phyloP scores from a whole-genome alignment of 2,329 filamentous ascomycete genomes.

The Rosellinia necatrix region DNA sequence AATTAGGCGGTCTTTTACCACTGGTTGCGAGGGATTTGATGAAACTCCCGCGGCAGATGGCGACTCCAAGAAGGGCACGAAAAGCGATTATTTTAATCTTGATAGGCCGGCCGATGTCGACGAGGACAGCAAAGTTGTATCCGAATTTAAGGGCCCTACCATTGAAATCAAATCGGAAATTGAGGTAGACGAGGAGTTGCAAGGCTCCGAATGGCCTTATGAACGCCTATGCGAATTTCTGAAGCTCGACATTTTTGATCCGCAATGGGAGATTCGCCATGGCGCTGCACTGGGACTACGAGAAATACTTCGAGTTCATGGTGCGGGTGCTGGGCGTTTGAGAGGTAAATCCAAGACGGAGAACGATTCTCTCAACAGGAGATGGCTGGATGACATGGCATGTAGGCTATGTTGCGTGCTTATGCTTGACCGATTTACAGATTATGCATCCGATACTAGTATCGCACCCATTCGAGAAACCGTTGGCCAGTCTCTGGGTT shows the following conservation, averaged over 20 bases:
- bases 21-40: slow-evolving; percentile 65
- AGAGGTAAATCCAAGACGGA: slow-evolving; percentile 71
- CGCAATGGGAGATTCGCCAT: slow-evolving; percentile 93
- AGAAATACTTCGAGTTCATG: slow-evolving; percentile 91
- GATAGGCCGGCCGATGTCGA: slow-evolving; percentile 79
- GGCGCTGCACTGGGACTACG: slow-evolving; percentile 94
- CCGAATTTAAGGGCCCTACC: slow-evolving; percentile 88
- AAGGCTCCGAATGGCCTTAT: slow-evolving; percentile 90
- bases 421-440: slow-evolving; percentile 96
- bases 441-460: slow-evolving; percentile 96
- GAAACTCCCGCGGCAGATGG: slow-evolving; percentile 59
- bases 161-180: slow-evolving; percentile 85
- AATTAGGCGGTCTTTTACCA: slow-evolving; percentile 64
- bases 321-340: slow-evolving; percentile 80
- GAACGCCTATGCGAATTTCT: slow-evolving; percentile 93
- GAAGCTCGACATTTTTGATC: slow-evolving; percentile 90
- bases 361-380: slow-evolving; percentile 79
- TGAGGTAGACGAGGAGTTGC: slow-evolving; percentile 74
- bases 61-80: slow-evolving; percentile 65
- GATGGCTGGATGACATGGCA: slow-evolving; percentile 93
- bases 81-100: slow-evolving; percentile 86
- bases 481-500: slow-evolving; percentile 89
- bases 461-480: slow-evolving; percentile 96
- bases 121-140: slow-evolving; percentile 89
- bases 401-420: slow-evolving; percentile 93